Conservation (phyloP, 164 flowering plant genomes). For the Warburgia ugandensis region DNA sequence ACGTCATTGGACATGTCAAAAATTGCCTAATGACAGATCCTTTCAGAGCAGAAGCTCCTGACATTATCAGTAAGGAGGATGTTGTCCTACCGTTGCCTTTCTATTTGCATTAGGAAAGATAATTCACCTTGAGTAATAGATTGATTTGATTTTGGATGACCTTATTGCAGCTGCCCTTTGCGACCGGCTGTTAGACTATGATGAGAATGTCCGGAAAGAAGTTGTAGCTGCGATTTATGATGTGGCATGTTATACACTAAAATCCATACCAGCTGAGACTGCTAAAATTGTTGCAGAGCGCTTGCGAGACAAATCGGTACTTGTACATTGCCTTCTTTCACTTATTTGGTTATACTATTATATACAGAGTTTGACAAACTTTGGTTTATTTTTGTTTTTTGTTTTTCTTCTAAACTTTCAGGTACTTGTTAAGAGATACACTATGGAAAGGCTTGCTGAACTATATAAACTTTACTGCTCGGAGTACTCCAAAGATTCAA, state of each 20-base stretch:
- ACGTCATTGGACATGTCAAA: constrained; percentile 66
- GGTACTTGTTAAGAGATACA: constrained; percentile 76
- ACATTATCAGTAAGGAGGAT: constrained; percentile 55
- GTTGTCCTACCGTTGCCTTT: neutral
- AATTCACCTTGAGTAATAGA: constrained; percentile 5
- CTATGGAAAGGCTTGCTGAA: constrained; percentile 91
- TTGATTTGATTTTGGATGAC: constrained; percentile 19
- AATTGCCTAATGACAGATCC: constrained; percentile 70
- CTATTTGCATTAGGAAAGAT: neutral
- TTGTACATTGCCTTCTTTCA: too few species aligned
- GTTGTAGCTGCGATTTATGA: constrained; percentile 86
- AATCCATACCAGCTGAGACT: constrained; percentile 62
- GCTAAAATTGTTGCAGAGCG: constrained; percentile 79
- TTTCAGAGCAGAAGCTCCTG: constrained; percentile 63
- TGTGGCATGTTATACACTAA: constrained; percentile 45
- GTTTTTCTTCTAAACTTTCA: constrained; percentile 25
- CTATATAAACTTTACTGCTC: constrained; percentile 51
- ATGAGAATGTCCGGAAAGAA: constrained; percentile 88
- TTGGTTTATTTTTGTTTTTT: neutral
- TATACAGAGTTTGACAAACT: too few species aligned
- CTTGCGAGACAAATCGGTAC: constrained; percentile 96
- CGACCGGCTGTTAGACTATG: constrained; percentile 90
- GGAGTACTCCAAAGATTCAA: constrained; percentile 33
- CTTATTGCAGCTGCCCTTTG: constrained; percentile 80
- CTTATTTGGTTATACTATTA: too few species aligned